phyloP scores from a whole-genome alignment of 257 asterid genomes.

The Eustoma russellianum region DNA sequence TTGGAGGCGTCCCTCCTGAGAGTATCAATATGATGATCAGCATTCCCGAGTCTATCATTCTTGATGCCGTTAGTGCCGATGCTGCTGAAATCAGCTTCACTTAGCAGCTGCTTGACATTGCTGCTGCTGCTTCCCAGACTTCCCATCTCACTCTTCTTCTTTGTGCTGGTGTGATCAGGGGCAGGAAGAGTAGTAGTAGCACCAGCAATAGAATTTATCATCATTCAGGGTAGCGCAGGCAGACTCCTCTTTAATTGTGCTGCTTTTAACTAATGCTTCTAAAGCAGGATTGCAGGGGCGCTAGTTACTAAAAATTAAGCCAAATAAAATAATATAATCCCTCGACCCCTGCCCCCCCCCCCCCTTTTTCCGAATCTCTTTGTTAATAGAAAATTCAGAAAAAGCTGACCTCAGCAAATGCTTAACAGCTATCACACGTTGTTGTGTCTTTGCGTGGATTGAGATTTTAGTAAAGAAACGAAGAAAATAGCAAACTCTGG shows the following conservation, averaged over 20 bases:
- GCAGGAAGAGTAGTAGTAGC: too few relatives aligned
- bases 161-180: slow-evolving; percentile 16
- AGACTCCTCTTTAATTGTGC: neutral
- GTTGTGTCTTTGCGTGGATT: neutral
- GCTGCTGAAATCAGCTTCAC: too few relatives aligned
- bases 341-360: neutral
- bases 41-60: slow-evolving; percentile 3
- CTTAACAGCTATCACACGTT: neutral
- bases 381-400: too few relatives aligned
- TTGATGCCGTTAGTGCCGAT: slow-evolving; percentile 7
- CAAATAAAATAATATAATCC: neutral
- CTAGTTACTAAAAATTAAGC: neutral
- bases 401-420: neutral
- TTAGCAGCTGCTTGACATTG: slow-evolving; percentile 2
- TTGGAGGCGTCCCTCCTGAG: slow-evolving; percentile 13
- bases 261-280: neutral
- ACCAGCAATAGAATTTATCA: slow-evolving; percentile 21
- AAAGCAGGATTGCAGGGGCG: neutral
- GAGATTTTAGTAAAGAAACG: slow-evolving; percentile 3
- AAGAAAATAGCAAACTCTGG: slow-evolving; percentile 15
- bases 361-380: too few relatives aligned
- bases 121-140: slow-evolving; percentile 14
- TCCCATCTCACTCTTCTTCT: slow-evolving; percentile 25
- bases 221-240: neutral
- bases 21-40: neutral